Conservation (phyloP, 2,329 filamentous ascomycete species). For the Penicillium sp. region DNA sequence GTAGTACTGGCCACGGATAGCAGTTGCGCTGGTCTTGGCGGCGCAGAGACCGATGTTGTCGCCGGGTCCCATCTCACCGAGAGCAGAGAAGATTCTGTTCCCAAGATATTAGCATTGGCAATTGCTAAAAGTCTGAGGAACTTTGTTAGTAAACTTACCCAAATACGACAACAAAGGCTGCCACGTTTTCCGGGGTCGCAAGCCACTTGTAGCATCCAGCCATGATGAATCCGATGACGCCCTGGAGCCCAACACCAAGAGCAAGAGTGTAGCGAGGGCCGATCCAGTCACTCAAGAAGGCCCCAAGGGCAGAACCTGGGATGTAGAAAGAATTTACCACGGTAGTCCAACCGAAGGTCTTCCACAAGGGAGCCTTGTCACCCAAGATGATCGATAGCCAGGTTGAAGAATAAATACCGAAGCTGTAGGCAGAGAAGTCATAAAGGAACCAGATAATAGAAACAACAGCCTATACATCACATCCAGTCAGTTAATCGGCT, state of each 20-base stretch:
- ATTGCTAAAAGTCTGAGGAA: neutral
- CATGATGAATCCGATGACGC: constrained; percentile 83
- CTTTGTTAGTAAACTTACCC: constrained; percentile 43
- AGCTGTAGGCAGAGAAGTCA: constrained; percentile 81
- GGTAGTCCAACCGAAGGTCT: constrained; percentile 82
- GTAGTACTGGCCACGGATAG: constrained; percentile 75
- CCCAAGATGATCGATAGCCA: constrained; percentile 60
- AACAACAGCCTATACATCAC: constrained; percentile 51
- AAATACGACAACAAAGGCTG: constrained; percentile 74
- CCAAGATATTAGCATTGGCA: neutral
- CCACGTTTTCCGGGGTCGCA: constrained; percentile 65
- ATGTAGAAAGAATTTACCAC: constrained; percentile 87
- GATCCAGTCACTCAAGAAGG: constrained; percentile 72
- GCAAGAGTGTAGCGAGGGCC: constrained; percentile 74
- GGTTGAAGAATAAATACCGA: constrained; percentile 77
- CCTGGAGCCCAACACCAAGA: constrained; percentile 68
- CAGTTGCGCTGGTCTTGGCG: constrained; percentile 82
- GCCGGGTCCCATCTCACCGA: constrained; percentile 80
- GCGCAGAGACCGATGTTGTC: constrained; percentile 89
- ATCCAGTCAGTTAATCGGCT: constrained; percentile 5
- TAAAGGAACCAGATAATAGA: constrained; percentile 82
- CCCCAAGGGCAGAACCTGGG: constrained; percentile 74
- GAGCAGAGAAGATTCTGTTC: constrained; percentile 63
- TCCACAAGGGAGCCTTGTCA: constrained; percentile 62
- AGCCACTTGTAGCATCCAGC: constrained; percentile 71